Evolutionary conservation across 306 rosid genomes (phyloP), one percentile per base, ranked within the genome.

Genomic region (Calophaca sinica): DNA sequence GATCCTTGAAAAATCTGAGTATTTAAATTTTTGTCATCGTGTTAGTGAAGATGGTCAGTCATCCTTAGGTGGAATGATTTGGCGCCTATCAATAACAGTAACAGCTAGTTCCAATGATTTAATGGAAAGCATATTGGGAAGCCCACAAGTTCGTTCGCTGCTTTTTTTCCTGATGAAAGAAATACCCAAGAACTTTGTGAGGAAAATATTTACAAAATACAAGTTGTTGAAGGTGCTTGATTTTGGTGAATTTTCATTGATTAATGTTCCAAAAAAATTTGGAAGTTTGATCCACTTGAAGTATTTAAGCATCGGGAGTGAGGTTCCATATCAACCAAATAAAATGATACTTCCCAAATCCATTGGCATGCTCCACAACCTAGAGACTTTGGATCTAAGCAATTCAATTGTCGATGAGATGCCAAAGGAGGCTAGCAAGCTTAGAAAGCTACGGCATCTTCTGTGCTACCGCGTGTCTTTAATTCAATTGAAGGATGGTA

Each of bases 321-420:
- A 2, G 5, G 12, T 0, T 51, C 9, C 5, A n/a, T 12, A 2
- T 0, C 5, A 2, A 0, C 0, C n/a, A n/a, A 0, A 0, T 46
- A 3, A 42, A n/a, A n/a, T n/a, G n/a, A n/a, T n/a, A 42, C n/a
- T 46, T 46, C 72, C 45, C 12, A 48, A 12, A 32, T 48, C 58
- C 44, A 48, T 42, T 6, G 46, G 46, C 46, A 6, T 42, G 46
- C 46, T 42, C 6, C 9, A 6, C 2, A 42, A 42, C 44, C 20
- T 67, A 6, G 72, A 67, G 72, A 67, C 58, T 3, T 67, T 67
- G 31, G 42, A 48, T 48, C 2, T 48, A 29, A n/a, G 72, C 6
- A 0, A 1, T 5, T 3, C 58, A 6, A 0, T 0, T 1, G 13
- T 64, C 1, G 0, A 0, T 3, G 2, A 31, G 4, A 45, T 67